A percentile compares a stretch with the other conserved stretches of the same genome.
Conservation (phyloP, 306 rosid genomes). For the Cucumis melo region DNA sequence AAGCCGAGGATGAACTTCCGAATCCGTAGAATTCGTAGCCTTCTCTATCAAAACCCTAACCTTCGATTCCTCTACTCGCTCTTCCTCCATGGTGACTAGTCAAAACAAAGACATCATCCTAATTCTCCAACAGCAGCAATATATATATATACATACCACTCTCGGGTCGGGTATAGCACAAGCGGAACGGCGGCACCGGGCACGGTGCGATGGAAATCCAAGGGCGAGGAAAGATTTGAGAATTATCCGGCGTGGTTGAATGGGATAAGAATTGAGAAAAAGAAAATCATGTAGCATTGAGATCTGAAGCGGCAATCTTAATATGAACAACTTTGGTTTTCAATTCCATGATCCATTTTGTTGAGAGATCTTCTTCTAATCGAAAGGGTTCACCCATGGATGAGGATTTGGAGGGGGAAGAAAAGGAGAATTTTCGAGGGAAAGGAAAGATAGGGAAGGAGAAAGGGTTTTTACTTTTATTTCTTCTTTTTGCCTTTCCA, state of each 20-base stretch:
- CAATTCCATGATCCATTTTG: conserved; percentile 1
- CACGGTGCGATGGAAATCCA: not conserved
- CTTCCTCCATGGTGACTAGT: conserved; percentile 19
- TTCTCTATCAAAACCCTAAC: conserved; percentile 51
- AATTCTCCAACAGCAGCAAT: not conserved
- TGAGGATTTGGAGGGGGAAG: not conserved
- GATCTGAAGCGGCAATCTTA: not conserved
- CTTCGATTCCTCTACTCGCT: conserved; percentile 20
- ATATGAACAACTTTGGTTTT: not conserved
- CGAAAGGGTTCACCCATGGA: not conserved
- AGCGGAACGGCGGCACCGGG: not conserved
- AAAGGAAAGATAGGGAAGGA: not conserved
- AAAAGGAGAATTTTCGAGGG: not conserved
- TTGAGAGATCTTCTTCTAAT: not conserved
- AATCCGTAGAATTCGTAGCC: conserved; percentile 54
- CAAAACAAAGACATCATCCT: not conserved
- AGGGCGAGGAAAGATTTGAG: not conserved
- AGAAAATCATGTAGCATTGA: not conserved
- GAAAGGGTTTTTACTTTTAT: not conserved
- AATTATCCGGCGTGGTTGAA: not conserved
- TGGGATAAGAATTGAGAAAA: not conserved
- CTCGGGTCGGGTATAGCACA: not conserved
- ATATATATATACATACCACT: not conserved
- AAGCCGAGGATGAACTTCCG: conserved; percentile 70
- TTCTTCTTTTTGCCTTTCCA: not conserved